Evolutionary conservation across 2,329 filamentous ascomycete species (phyloP).

Genomic region (Hypoxylon sp.): DNA sequence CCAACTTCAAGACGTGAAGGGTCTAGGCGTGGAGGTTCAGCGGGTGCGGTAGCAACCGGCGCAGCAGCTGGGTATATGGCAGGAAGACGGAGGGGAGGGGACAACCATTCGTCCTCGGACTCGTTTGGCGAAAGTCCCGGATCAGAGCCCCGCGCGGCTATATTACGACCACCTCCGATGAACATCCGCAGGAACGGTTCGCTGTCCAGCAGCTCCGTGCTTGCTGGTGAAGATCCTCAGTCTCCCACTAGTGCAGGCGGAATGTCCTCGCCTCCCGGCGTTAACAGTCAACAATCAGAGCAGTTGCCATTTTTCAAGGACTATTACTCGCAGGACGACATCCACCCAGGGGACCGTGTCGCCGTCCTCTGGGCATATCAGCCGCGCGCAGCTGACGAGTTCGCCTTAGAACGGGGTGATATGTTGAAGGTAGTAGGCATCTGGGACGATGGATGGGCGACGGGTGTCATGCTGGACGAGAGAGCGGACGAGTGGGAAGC

Average conservation of each 20-base stretch:
- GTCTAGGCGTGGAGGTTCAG: constrained; percentile 62
- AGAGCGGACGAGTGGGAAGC: constrained; percentile 90
- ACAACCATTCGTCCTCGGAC: constrained; percentile 77
- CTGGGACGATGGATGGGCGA: constrained; percentile 99
- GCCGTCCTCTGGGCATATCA: constrained; percentile 97
- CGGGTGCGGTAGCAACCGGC: constrained; percentile 61
- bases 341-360: constrained; percentile 90
- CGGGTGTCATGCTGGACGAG: constrained; percentile 85
- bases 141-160: constrained; percentile 70
- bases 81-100: constrained; percentile 60
- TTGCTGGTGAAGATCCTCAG: constrained; percentile 77
- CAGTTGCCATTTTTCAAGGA: constrained; percentile 97
- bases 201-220: constrained; percentile 84
- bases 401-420: constrained; percentile 91
- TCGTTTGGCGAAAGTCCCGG: constrained; percentile 78
- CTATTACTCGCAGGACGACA: constrained; percentile 97
- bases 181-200: constrained; percentile 83
- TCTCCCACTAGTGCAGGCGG: constrained; percentile 80
- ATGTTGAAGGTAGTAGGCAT: constrained; percentile 99
- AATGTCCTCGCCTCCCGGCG: constrained; percentile 85
- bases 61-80: constrained; percentile 63
- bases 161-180: constrained; percentile 70
- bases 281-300: constrained; percentile 92
- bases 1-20: constrained; percentile 68
- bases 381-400: constrained; percentile 92